A percentile compares a stretch with the other conserved stretches of the same genome.
Conservation (phyloP, 805 yeast species). For the Monosporozyma aerobia region DNA sequence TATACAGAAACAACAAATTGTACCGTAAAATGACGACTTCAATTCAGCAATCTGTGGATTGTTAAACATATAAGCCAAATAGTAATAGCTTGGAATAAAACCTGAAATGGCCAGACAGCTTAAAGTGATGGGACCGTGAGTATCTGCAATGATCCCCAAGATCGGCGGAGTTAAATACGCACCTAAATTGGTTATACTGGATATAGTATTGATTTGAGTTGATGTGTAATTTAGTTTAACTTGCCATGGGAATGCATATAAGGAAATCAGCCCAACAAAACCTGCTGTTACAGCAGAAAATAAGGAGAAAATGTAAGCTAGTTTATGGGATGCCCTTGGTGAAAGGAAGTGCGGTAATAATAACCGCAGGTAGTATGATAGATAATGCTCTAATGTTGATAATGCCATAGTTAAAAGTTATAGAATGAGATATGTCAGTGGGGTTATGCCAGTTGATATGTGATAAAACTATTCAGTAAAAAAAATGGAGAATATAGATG, state of each 20-base stretch:
- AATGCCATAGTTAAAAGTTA: conserved; percentile 13
- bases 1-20: conserved; percentile 44
- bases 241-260: conserved; percentile 66
- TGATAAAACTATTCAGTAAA: background rate
- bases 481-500: background rate
- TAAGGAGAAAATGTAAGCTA: conserved; percentile 51
- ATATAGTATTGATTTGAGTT: conserved; percentile 60
- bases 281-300: conserved; percentile 69
- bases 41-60: conserved; percentile 13
- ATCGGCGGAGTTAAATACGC: conserved; percentile 78
- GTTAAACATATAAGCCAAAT: conserved; percentile 36
- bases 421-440: background rate
- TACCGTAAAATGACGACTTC: conserved; percentile 19
- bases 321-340: conserved; percentile 31
- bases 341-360: conserved; percentile 37
- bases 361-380: conserved; percentile 38
- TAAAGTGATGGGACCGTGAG: conserved; percentile 72
- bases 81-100: conserved; percentile 58
- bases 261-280: conserved; percentile 70
- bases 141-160: conserved; percentile 73
- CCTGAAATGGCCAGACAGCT: conserved; percentile 51
- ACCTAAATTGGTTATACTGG: conserved; percentile 68
- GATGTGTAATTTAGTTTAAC: conserved; percentile 51
- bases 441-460: background rate
- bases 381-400: conserved; percentile 25